phyloP scores from a whole-genome alignment of 257 asterid genomes.

The Eucommia ulmoides region DNA sequence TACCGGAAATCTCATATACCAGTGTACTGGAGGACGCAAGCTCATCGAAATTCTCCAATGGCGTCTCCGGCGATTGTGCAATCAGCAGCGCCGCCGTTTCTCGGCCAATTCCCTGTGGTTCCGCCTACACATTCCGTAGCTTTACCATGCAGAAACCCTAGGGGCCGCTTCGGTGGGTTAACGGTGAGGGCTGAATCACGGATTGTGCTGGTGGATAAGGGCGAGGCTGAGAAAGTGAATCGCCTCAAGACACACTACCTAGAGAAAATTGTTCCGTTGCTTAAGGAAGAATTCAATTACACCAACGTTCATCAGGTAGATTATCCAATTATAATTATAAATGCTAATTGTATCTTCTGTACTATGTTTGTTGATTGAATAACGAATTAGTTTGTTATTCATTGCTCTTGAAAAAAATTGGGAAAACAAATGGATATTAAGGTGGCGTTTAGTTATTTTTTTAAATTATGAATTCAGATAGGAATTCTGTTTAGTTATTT shows the following conservation, averaged over 20 bases:
- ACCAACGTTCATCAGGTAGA: constrained; percentile 68
- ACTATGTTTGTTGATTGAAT: too few relatives aligned
- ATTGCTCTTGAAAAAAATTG: background rate
- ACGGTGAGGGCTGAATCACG: constrained; percentile 47
- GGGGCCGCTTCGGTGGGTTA: constrained; percentile 24
- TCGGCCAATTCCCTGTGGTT: constrained; percentile 35
- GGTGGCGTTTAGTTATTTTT: background rate
- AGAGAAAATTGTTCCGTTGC: constrained; percentile 63
- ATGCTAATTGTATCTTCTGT: background rate
- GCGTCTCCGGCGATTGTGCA: constrained; percentile 66
- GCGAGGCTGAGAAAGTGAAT: constrained; percentile 52
- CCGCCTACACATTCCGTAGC: constrained; percentile 19
- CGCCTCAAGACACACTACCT: constrained; percentile 64
- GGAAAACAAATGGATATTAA: background rate
- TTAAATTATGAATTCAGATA: background rate
- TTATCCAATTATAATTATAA: background rate
- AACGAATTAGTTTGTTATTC: background rate
- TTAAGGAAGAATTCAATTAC: constrained; percentile 79
- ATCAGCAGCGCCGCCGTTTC: constrained; percentile 52
- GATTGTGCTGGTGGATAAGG: constrained; percentile 65
- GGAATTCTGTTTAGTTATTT: background rate
- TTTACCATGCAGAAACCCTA: constrained; percentile 21
- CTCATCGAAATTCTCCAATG: constrained; percentile 41
- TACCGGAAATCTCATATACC: too few relatives aligned
- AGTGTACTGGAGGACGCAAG: too few relatives aligned